phyloP scores from a whole-genome alignment of 129 eudicot genomes.

The Daucus carota region DNA sequence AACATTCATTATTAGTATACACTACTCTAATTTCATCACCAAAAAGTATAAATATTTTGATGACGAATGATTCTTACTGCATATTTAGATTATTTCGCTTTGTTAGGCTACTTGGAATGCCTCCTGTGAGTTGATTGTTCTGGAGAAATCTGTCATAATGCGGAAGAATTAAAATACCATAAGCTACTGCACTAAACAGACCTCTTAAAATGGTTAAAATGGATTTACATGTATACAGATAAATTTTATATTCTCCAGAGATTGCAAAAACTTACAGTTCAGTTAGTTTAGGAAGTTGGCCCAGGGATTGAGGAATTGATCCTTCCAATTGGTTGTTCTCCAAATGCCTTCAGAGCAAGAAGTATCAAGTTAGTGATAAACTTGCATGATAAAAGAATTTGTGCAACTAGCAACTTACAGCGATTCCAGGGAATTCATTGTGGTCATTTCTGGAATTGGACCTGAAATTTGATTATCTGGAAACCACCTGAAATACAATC shows the following conservation, averaged over 20 bases:
- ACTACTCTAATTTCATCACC: too few species aligned
- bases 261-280: conserved; percentile 43
- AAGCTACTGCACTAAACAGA: not conserved
- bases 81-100: conserved; percentile 26
- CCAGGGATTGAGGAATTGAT: conserved; percentile 48
- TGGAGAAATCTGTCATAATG: conserved; percentile 44
- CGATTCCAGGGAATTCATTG: conserved; percentile 38
- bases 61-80: conserved; percentile 29
- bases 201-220: not conserved
- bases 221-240: too few species aligned
- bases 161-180: not conserved
- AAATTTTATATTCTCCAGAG: not conserved
- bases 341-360: conserved; percentile 46
- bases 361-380: not conserved
- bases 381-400: not conserved
- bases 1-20: not conserved
- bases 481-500: conserved; percentile 39
- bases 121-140: conserved; percentile 39
- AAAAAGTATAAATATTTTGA: not conserved
- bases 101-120: conserved; percentile 36
- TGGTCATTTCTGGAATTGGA: conserved; percentile 57
- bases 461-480: conserved; percentile 62
- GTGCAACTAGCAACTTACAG: conserved; percentile 40
- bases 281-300: conserved; percentile 43
- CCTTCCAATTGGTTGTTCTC: conserved; percentile 71